These are phyloP conservation scores for Cyanodermella asteris DNA, from an alignment of 2,329 filamentous ascomycete species.

Conservation along the genomic window DNA sequence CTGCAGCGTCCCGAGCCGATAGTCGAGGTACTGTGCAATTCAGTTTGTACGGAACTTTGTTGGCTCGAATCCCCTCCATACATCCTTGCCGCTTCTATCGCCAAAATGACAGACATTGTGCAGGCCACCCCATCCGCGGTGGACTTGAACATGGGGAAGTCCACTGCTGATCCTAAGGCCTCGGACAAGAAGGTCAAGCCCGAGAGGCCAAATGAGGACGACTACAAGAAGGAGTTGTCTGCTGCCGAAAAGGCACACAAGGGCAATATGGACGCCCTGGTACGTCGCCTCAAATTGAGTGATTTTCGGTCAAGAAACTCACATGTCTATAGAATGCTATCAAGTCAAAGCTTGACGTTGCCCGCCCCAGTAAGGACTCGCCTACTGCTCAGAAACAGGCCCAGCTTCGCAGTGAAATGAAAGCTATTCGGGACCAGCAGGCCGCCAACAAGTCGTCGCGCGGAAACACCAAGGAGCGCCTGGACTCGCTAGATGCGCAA, in stretches of 20 bases:
- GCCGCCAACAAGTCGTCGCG: constrained; percentile 68
- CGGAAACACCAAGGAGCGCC: constrained; percentile 59
- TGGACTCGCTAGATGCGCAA: constrained; percentile 78
- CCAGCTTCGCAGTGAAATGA: constrained; percentile 64
- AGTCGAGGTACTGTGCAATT: too few species aligned
- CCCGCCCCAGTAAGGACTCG: constrained; percentile 59
- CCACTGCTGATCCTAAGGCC: constrained; percentile 8
- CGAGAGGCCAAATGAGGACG: constrained; percentile 67
- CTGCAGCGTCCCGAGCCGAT: too few species aligned
- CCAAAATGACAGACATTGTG: constrained; percentile 28
- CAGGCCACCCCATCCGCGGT: constrained; percentile 21
- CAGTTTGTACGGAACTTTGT: too few species aligned
- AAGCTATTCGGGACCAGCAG: constrained; percentile 71
- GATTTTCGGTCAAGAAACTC: constrained; percentile 5
- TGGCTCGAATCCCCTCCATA: too few species aligned
- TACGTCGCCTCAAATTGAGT: constrained; percentile 18
- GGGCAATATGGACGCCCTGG: constrained; percentile 48
- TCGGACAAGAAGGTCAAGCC: constrained; percentile 34
- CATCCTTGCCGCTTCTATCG: too few species aligned
- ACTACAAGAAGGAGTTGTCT: constrained; percentile 57
- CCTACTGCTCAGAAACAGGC: constrained; percentile 63
- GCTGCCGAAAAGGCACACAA: constrained; percentile 75
- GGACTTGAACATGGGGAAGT: constrained; percentile 15
- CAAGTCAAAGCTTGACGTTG: constrained; percentile 71
- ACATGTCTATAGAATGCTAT: constrained; percentile 51